Base-by-base conservation (phyloP, 208 protist species). In the Crithidia expoeki region DNA sequence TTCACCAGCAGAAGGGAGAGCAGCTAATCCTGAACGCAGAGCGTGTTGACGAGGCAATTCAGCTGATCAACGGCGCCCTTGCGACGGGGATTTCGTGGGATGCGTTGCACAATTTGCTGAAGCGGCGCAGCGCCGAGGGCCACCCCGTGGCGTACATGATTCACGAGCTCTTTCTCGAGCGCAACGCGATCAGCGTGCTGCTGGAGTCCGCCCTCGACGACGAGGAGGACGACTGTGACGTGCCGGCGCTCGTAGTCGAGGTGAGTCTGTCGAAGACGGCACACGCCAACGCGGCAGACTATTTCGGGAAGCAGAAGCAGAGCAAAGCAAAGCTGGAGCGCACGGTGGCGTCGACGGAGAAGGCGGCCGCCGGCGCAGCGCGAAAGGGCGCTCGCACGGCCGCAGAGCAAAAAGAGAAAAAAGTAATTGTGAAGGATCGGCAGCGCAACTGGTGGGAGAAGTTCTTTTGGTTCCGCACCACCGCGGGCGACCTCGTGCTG, bases 381-480 rank as follows among this genome's bases (percentile, higher is more conserved):
- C 77, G 81, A 27, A 94, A 96, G 62, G 87, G 85, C 0, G 74
- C 85, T 7, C 68, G 79, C 12, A 50, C 77, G 14, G 70, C 92
- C 1, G 88, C 90, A 47, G 91, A 85, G 72, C 82, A 80, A 69
- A 68, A 76, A 23, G 79, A 80, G 11, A 95, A 88, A 56, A 85
- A 94, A 34, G 72, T 77, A 25, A 96, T 99, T 62, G 68, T 86
- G 21, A 78, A 85, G 38, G 83, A 97, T 64, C 86, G 98, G 28
- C 91, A 92, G 72, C 70, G 87, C 9, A 87, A 86, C 40, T 99
- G 98, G 98, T 99, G 99, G 90, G 98, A 99, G 60, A 99, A 99
- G 79, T 99, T 99, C 56, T 62, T 89, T 44, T 99, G 98, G 98
- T 99, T 99, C 74, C 93, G 99, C 68, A 97, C 94, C 1, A 92